A percentile compares a stretch with the other conserved stretches of the same genome.
These are phyloP conservation scores for Aspergillus puulaauensis DNA, from an alignment of 2,329 filamentous ascomycete species.

Conservation along the genomic window DNA sequence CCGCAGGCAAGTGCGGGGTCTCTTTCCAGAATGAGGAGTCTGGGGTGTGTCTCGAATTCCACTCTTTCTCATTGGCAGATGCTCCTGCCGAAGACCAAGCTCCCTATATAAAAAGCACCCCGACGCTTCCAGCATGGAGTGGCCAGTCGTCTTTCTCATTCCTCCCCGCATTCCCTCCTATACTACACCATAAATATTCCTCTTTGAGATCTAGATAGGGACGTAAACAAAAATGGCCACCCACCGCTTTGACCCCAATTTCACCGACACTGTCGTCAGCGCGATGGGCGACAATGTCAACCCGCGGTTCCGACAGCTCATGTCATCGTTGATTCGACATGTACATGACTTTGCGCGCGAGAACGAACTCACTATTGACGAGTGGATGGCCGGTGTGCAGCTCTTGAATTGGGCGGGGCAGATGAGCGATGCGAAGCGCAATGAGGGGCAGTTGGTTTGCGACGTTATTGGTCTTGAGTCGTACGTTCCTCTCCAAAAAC, in stretches of 20 bases:
- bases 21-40: conserved; percentile 4
- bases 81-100: neutral
- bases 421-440: conserved; percentile 62
- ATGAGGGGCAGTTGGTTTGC: conserved; percentile 62
- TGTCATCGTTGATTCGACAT: conserved; percentile 53
- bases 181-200: neutral
- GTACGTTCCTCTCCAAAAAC: conserved; percentile 30
- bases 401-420: conserved; percentile 62
- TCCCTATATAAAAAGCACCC: neutral
- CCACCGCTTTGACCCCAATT: conserved; percentile 45
- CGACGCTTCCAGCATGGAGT: neutral
- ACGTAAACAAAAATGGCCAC: conserved; percentile 18
- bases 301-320: conserved; percentile 65
- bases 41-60: conserved; percentile 4
- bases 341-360: conserved; percentile 61
- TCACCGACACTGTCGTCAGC: conserved; percentile 63
- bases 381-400: conserved; percentile 58
- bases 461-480: conserved; percentile 61
- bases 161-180: neutral
- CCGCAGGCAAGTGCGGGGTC: conserved; percentile 11
- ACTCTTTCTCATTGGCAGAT: neutral
- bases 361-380: conserved; percentile 58
- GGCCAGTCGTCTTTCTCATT: neutral
- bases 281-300: conserved; percentile 57
- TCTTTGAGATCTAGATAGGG: neutral